Evolutionary conservation across 2,329 filamentous ascomycete species (phyloP).

Genomic region (Trichoderma harzianum): DNA sequence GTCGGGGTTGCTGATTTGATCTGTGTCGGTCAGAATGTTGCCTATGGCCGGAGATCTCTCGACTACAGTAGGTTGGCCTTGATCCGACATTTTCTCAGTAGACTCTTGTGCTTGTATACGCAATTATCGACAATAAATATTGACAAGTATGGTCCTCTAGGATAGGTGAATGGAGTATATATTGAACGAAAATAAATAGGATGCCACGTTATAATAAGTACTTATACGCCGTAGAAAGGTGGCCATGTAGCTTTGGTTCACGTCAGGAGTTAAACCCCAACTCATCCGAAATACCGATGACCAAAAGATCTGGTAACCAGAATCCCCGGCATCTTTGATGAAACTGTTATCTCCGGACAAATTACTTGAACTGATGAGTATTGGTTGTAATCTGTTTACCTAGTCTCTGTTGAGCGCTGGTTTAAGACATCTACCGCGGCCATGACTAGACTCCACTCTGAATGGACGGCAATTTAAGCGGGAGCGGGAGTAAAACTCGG

Average conservation of each 20-base stretch:
- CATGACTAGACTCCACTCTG: not conserved
- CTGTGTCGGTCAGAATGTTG: not conserved
- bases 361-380: not conserved
- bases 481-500: no score
- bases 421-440: not conserved
- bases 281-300: not conserved
- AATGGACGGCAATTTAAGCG: no score
- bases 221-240: not conserved
- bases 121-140: not conserved
- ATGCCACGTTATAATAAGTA: not conserved
- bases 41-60: not conserved
- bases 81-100: not conserved
- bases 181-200: not conserved
- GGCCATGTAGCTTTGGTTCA: not conserved
- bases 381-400: not conserved
- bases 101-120: not conserved
- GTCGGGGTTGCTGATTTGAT: not conserved
- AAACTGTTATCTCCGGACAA: not conserved
- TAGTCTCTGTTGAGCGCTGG: not conserved
- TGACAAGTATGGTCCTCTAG: not conserved
- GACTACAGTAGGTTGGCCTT: not conserved
- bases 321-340: not conserved
- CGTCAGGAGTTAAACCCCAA: not conserved
- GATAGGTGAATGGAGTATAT: not conserved
- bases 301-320: not conserved